Evolutionary conservation across 345 rosid genomes (phyloP).

Genomic region (Eucalyptus sp.): DNA sequence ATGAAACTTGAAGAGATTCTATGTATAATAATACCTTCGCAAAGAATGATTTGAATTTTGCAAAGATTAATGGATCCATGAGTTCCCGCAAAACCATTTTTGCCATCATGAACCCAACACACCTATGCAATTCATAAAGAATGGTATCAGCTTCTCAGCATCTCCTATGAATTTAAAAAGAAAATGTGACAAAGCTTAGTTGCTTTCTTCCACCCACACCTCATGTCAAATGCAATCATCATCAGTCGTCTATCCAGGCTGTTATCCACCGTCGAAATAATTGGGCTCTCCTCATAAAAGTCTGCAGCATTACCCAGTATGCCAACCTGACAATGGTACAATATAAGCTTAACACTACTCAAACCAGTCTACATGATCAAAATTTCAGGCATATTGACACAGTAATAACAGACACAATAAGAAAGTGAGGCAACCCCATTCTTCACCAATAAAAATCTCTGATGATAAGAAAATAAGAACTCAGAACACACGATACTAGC

Average conservation of each 20-base stretch:
- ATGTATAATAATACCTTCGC: conserved; percentile 37
- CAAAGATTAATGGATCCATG: conserved; percentile 73
- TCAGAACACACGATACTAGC: neutral
- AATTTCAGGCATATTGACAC: neutral
- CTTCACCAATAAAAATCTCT: neutral
- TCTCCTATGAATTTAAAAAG: neutral
- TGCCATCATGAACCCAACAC: conserved; percentile 98
- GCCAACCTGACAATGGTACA: conserved; percentile 44
- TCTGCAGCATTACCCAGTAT: conserved; percentile 94
- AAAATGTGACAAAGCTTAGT: neutral
- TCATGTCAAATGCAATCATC: conserved; percentile 99
- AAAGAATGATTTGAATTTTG: conserved; percentile 69
- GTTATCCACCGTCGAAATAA: conserved; percentile 26
- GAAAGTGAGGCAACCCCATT: neutral
- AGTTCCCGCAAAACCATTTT: conserved; percentile 92
- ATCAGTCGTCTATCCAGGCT: conserved; percentile 60
- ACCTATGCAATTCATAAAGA: conserved; percentile 26
- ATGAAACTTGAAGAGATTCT: neutral
- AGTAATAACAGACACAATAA: neutral
- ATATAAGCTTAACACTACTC: neutral
- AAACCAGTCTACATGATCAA: neutral
- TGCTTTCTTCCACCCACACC: conserved; percentile 23
- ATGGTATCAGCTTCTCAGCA: conserved; percentile 2
- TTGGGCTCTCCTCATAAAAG: conserved; percentile 54
- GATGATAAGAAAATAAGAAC: neutral